A percentile compares a stretch with the other conserved stretches of the same genome.
Evolutionary conservation across 208 protist genomes (phyloP).

Genomic region (Trypanosoma conorhini): DNA sequence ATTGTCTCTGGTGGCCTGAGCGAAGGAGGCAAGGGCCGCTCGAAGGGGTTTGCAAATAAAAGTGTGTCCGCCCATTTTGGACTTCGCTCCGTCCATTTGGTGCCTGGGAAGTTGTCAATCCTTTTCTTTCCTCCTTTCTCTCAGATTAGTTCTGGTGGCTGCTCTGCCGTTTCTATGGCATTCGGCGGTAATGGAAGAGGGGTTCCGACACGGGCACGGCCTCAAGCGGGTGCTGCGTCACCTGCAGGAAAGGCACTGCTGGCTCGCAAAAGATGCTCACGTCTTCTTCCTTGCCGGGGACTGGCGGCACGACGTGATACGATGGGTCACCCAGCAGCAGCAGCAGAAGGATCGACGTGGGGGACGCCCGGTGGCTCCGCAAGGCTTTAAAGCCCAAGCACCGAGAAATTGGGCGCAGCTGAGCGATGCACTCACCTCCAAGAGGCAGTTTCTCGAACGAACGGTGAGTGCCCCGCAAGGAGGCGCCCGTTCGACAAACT

Average conservation of each 20-base stretch:
- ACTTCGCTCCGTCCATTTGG: background rate
- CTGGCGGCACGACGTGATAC: conserved; percentile 12
- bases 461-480: background rate
- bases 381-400: background rate
- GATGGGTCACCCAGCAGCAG: conserved; percentile 14
- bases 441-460: conserved; percentile 5
- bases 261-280: conserved; percentile 17
- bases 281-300: conserved; percentile 21
- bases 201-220: background rate
- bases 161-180: background rate
- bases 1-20: no score
- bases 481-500: background rate
- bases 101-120: no score
- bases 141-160: conserved; percentile 6
- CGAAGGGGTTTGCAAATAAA: no score
- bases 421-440: background rate
- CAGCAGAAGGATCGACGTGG: background rate
- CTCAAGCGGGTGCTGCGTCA: conserved; percentile 7
- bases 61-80: background rate
- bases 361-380: background rate
- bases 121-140: background rate
- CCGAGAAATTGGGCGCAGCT: background rate
- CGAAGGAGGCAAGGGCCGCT: no score
- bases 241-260: conserved; percentile 21
- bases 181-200: conserved; percentile 1